Conservation (phyloP, 768 basidiomycete genomes). For the Phallus indusiatus region DNA sequence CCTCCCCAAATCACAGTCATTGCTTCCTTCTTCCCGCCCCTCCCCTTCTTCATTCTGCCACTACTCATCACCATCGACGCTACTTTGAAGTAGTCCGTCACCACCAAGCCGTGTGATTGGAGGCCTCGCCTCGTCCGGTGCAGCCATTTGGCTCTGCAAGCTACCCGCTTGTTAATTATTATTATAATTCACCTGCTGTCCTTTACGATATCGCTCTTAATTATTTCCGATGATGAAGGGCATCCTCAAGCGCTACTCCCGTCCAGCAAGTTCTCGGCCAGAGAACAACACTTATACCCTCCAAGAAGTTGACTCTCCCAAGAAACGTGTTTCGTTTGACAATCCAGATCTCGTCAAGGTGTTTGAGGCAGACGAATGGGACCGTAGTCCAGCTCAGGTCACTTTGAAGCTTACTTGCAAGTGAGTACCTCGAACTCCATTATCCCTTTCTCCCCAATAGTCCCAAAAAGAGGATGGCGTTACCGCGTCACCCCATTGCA, state of each 20-base stretch:
- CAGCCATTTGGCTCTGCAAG: neutral
- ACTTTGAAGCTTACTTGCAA: slow-evolving; percentile 54
- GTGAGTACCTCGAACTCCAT: slow-evolving; percentile 33
- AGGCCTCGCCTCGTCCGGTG: slow-evolving; percentile 8
- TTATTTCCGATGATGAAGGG: slow-evolving; percentile 4
- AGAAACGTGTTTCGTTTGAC: slow-evolving; percentile 57
- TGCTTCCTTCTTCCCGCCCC: neutral
- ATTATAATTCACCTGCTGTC: neutral
- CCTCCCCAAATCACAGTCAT: neutral
- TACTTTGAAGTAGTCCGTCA: neutral
- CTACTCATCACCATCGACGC: neutral
- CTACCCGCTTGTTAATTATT: neutral
- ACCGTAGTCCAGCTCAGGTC: slow-evolving; percentile 62
- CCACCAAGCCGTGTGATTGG: neutral
- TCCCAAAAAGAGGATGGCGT: no score
- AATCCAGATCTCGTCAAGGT: slow-evolving; percentile 46
- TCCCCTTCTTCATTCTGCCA: neutral
- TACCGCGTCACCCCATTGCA: no score
- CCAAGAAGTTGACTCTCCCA: slow-evolving; percentile 1
- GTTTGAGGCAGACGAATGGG: slow-evolving; percentile 68
- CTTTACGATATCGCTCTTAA: neutral
- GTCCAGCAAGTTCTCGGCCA: neutral
- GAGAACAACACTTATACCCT: neutral
- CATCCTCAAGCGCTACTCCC: slow-evolving; percentile 8
- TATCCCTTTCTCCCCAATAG: neutral